Conservation (phyloP, 1,284 basidiomycete species). For the Cryptococcus wingfieldii region DNA sequence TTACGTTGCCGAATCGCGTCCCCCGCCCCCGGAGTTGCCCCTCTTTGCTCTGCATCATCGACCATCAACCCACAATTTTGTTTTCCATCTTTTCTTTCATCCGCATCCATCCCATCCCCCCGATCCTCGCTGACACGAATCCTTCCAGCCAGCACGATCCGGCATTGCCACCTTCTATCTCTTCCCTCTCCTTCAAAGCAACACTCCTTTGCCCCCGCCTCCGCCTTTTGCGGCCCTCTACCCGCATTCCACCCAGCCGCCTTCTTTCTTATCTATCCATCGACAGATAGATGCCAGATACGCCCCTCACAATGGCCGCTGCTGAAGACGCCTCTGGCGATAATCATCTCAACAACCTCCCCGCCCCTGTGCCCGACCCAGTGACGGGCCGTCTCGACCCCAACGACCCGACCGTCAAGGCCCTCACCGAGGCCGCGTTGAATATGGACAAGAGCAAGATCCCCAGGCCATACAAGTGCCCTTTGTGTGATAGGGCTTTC, state of each 20-base stretch:
- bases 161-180: not conserved
- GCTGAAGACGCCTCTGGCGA: not conserved
- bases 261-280: not conserved
- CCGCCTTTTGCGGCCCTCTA: not conserved
- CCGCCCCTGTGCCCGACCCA: constrained; percentile 42
- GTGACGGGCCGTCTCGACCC: constrained; percentile 50
- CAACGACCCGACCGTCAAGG: constrained; percentile 50
- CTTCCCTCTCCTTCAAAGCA: not conserved
- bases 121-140: not conserved
- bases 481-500: constrained; percentile 84
- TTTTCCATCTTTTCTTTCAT: not conserved
- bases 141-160: not conserved
- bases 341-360: constrained; percentile 12
- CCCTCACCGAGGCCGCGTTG: constrained; percentile 49
- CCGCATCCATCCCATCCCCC: not conserved
- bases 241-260: not conserved
- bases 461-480: constrained; percentile 89
- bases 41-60: not conserved
- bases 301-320: constrained; percentile 12
- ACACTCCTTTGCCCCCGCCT: not conserved
- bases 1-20: not conserved
- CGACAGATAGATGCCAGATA: constrained; percentile 7
- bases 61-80: not conserved
- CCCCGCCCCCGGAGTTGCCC: not conserved
- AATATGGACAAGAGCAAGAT: constrained; percentile 54